Conservation (phyloP, 345 rosid species). For the Noccaea caerulescens region DNA sequence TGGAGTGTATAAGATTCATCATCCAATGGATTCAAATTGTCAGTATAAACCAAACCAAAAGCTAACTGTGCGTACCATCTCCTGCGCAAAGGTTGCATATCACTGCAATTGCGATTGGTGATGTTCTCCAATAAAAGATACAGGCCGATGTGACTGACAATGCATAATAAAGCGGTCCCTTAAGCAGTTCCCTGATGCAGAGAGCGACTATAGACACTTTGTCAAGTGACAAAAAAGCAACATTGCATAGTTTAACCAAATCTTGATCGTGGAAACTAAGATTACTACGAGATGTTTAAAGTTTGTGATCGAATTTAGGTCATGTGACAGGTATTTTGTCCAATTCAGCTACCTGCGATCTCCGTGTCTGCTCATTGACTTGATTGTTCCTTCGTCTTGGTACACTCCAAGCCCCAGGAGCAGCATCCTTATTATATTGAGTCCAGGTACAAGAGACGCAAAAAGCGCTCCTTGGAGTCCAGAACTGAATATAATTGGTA, state of each 20-base stretch:
- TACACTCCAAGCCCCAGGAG: conserved; percentile 74
- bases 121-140: conserved; percentile 72
- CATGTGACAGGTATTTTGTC: neutral
- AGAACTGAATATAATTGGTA: conserved; percentile 56
- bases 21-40: neutral
- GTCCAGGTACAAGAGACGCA: conserved; percentile 70
- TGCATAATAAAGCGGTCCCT: conserved; percentile 86
- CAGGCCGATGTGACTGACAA: conserved; percentile 61
- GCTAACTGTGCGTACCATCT: conserved; percentile 65
- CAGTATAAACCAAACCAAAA: conserved; percentile 23
- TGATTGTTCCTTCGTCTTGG: conserved; percentile 85
- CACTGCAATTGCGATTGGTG: conserved; percentile 77
- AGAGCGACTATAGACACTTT: conserved; percentile 33
- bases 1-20: conserved; percentile 1
- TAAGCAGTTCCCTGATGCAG: conserved; percentile 85
- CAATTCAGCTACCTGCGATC: conserved; percentile 63
- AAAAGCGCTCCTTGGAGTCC: conserved; percentile 77
- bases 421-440: conserved; percentile 73
- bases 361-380: conserved; percentile 96
- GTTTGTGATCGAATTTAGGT: neutral
- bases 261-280: conserved; percentile 17
- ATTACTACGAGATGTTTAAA: neutral
- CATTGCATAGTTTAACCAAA: neutral
- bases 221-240: conserved; percentile 30
- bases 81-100: conserved; percentile 97